Percentiles rank a stretch among this genome's conserved stretches.
phyloP scores from a whole-genome alignment of 306 rosid species.

The Hippophae gyantsensis region DNA sequence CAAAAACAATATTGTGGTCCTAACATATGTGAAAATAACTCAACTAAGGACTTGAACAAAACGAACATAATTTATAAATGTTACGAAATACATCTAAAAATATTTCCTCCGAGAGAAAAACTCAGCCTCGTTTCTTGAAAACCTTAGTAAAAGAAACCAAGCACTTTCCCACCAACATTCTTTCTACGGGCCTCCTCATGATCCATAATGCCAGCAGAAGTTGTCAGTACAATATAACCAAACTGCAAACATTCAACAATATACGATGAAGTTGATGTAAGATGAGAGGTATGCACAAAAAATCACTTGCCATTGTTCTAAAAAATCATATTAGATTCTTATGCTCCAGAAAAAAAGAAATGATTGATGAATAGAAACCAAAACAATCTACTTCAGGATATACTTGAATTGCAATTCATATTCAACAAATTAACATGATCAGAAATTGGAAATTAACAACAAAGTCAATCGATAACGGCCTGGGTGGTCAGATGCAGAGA shows the following conservation, averaged over 20 bases:
- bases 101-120: slow-evolving; percentile 7
- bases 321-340: too few relatives aligned
- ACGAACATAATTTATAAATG: slow-evolving; percentile 6
- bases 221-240: slow-evolving; percentile 47
- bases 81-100: slow-evolving; percentile 4
- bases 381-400: too few relatives aligned
- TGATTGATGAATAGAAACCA: too few relatives aligned
- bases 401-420: too few relatives aligned
- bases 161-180: slow-evolving; percentile 56
- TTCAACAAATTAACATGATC: too few relatives aligned
- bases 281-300: too few relatives aligned
- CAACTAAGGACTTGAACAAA: not conserved
- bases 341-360: too few relatives aligned
- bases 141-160: slow-evolving; percentile 47
- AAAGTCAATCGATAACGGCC: too few relatives aligned
- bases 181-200: slow-evolving; percentile 54
- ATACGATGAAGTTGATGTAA: not conserved
- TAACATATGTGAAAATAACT: not conserved
- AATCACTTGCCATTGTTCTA: not conserved
- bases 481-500: too few relatives aligned
- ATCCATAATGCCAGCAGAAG: slow-evolving; percentile 56
- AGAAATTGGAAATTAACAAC: too few relatives aligned
- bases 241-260: slow-evolving; percentile 22
- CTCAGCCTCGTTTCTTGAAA: not conserved
- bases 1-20: slow-evolving; percentile 4